A percentile compares a stretch with the other conserved stretches of the same genome.
These are phyloP conservation scores for Fusarium sp. DNA, from an alignment of 2,329 filamentous ascomycete species.

Conservation along the genomic window DNA sequence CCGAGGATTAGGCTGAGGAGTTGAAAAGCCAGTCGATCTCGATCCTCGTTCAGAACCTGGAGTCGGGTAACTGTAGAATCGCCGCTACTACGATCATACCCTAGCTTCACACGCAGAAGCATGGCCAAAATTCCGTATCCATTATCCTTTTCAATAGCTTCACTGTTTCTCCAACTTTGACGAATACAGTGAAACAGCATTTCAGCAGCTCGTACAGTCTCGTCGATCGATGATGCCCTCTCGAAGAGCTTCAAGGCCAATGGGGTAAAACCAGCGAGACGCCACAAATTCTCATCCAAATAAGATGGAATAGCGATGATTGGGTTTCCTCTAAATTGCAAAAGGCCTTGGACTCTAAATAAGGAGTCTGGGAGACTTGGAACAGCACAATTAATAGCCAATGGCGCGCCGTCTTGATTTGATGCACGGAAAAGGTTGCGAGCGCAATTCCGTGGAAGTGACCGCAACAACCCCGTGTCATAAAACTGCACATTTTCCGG, in stretches of 20 bases:
- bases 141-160: slow-evolving; percentile 96
- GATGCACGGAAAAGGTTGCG: slow-evolving; percentile 62
- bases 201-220: slow-evolving; percentile 79
- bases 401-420: slow-evolving; percentile 67
- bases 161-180: slow-evolving; percentile 95
- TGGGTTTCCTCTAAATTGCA: slow-evolving; percentile 82
- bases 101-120: slow-evolving; percentile 84
- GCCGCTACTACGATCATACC: slow-evolving; percentile 53
- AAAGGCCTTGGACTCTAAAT: slow-evolving; percentile 81
- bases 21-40: slow-evolving; percentile 65
- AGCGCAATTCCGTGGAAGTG: slow-evolving; percentile 76
- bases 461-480: slow-evolving; percentile 78
- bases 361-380: slow-evolving; percentile 89
- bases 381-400: slow-evolving; percentile 88
- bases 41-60: slow-evolving; percentile 60
- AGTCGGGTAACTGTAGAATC: slow-evolving; percentile 52
- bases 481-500: slow-evolving; percentile 82
- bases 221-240: slow-evolving; percentile 73
- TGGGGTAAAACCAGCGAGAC: slow-evolving; percentile 88
- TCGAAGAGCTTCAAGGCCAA: slow-evolving; percentile 87
- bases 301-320: slow-evolving; percentile 83
- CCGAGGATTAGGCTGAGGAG: slow-evolving; percentile 80
- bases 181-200: slow-evolving; percentile 87
- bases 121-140: slow-evolving; percentile 90
- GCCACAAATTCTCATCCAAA: slow-evolving; percentile 92